Base-by-base conservation (phyloP, 768 basidiomycete genomes). In the Auricularia sp. region DNA sequence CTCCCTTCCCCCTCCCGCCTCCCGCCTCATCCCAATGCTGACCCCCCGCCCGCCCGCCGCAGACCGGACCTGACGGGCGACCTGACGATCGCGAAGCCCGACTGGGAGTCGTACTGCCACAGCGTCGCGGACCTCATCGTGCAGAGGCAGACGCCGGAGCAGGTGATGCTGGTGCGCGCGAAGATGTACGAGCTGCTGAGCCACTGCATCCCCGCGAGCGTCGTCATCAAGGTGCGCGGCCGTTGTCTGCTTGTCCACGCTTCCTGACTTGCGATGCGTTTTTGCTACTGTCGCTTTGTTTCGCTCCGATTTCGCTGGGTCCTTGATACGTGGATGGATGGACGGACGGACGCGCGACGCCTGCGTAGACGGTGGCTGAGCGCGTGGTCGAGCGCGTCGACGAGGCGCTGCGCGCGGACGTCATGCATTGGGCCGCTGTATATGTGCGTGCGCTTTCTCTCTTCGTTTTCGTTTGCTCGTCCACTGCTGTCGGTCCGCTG, bases 361-460 rank as follows among this genome's bases (percentile, higher is more conserved):
- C 29, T 29, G 29, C 18, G 47, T 64, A 97, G 96, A 99, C 96
- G 3, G 84, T 98, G 44, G 90, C 95, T 16, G 91, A 93, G 64
- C 83, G 87, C 7, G 83, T 98, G 16, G 86, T 93, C 33, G 89
- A 93, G 58, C 83, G 85, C 66, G 90, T 96, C 3, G 95, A 98
- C 73, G 94, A 98, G 72, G 81, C 80, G 61, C 73, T 99, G 64
- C 97, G 95, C 76, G 85, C 88, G 0, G 93, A 98, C 69, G 87
- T 98, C 69, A 91, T 98, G 81, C 93, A 97, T 72, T 98, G 95
- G 95, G 93, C 96, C 3, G 93, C 97, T 29, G 88, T 96, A 72
- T 98, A 98, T 74, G 93, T 93, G 71, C 66, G 90, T 76, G 18
- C 47, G 14, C 8, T 18, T 21, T 6, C 51, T 33, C 47, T n/a